phyloP scores from a whole-genome alignment of 2,329 filamentous ascomycete genomes.

The Decorospora gaudefroyi region DNA sequence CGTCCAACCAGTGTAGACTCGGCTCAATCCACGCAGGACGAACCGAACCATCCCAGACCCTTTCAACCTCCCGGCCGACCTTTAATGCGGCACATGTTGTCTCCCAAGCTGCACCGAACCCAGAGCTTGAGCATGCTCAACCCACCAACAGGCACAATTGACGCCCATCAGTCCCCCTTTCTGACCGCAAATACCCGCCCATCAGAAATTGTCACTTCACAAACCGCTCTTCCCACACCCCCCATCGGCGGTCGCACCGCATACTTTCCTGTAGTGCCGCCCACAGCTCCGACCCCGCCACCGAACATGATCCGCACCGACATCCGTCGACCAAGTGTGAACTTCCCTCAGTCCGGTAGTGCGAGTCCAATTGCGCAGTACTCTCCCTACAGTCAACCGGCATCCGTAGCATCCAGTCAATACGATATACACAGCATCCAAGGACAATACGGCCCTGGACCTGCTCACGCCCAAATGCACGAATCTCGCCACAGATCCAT shows the following conservation, averaged over 20 bases:
- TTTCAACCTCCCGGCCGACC: slow-evolving; percentile 36
- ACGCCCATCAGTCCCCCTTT: slow-evolving; percentile 57
- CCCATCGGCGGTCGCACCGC: slow-evolving; percentile 45
- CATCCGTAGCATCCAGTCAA: slow-evolving; percentile 41
- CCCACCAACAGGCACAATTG: slow-evolving; percentile 53
- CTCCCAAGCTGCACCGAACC: slow-evolving; percentile 60
- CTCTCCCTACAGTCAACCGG: slow-evolving; percentile 44
- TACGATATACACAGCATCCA: slow-evolving; percentile 44
- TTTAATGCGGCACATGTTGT: slow-evolving; percentile 57
- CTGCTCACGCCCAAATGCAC: slow-evolving; percentile 19
- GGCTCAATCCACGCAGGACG: slow-evolving; percentile 35
- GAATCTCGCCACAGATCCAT: slow-evolving; percentile 43
- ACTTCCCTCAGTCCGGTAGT: slow-evolving; percentile 50
- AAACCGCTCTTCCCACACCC: slow-evolving; percentile 56
- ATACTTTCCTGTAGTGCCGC: slow-evolving; percentile 40
- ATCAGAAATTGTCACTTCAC: slow-evolving; percentile 51
- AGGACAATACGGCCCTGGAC: slow-evolving; percentile 23
- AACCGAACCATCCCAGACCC: slow-evolving; percentile 26
- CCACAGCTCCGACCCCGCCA: slow-evolving; percentile 43
- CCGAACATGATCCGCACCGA: slow-evolving; percentile 33
- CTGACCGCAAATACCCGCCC: slow-evolving; percentile 49
- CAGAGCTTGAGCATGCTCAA: slow-evolving; percentile 55
- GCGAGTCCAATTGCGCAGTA: slow-evolving; percentile 56
- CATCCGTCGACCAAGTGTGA: slow-evolving; percentile 36
- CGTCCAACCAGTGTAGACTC: slow-evolving; percentile 44